phyloP scores from a whole-genome alignment of 352 stramenopile genomes.

The Phytophthora parvispora region DNA sequence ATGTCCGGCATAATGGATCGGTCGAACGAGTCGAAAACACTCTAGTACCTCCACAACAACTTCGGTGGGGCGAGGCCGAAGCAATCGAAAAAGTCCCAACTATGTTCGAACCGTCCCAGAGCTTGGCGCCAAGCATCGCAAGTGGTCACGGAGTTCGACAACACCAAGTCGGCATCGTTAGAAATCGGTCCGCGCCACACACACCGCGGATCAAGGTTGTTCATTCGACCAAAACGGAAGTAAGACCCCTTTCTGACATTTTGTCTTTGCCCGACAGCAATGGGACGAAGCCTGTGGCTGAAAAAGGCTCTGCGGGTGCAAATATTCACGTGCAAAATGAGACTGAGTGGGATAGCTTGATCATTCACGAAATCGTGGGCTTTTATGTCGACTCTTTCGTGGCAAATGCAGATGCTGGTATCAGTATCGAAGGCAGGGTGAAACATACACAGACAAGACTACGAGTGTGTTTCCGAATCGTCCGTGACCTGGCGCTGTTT shows the following conservation, averaged over 20 bases:
- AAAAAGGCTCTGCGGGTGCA: background rate
- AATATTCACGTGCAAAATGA: background rate
- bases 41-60: background rate
- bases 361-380: conserved; percentile 20
- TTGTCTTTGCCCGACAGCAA: conserved; percentile 10
- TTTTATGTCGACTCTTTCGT: conserved; percentile 23
- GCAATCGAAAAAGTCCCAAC: background rate
- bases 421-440: background rate
- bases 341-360: conserved; percentile 6
- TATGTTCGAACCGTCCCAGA: conserved; percentile 7
- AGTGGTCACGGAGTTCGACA: background rate
- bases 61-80: background rate
- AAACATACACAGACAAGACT: conserved; percentile 14
- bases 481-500: conserved; percentile 64
- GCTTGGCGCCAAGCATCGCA: background rate
- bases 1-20: background rate
- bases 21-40: background rate
- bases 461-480: conserved; percentile 46
- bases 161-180: background rate
- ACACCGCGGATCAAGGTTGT: conserved; percentile 25
- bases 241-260: conserved; percentile 28
- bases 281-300: background rate
- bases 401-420: background rate
- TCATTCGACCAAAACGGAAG: conserved; percentile 9
- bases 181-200: background rate